These are phyloP conservation scores for Penicillium cosmopolitanum DNA, from an alignment of 495 filamentous ascomycete genomes.

Conservation along the genomic window DNA sequence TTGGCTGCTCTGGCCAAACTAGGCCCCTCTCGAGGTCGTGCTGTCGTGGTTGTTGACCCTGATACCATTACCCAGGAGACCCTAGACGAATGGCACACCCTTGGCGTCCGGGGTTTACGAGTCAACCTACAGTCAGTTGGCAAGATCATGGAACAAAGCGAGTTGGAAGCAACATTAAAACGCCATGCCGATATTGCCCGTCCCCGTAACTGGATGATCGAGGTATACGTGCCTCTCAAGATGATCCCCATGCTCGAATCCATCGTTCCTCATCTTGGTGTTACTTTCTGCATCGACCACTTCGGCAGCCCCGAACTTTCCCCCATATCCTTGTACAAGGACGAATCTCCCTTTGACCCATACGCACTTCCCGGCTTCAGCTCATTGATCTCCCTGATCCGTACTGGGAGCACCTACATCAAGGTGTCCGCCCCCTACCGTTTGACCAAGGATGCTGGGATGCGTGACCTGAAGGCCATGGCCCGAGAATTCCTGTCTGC, in stretches of 20 bases:
- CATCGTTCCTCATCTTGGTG: slow-evolving; percentile 44
- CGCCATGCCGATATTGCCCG: slow-evolving; percentile 50
- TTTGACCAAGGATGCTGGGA: slow-evolving; percentile 39
- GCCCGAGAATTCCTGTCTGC: slow-evolving; percentile 41
- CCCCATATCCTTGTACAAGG: slow-evolving; percentile 12
- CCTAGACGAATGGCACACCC: slow-evolving; percentile 47
- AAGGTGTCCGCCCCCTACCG: slow-evolving; percentile 57
- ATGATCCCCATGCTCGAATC: slow-evolving; percentile 45
- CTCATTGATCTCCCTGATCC: slow-evolving; percentile 45
- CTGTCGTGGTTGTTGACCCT: slow-evolving; percentile 55
- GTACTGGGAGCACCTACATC: slow-evolving; percentile 44
- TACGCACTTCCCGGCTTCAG: slow-evolving; percentile 47
- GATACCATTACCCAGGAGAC: slow-evolving; percentile 32
- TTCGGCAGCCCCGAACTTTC: slow-evolving; percentile 48
- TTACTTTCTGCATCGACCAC: slow-evolving; percentile 55
- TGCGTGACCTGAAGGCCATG: slow-evolving; percentile 44
- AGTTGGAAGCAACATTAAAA: slow-evolving; percentile 40
- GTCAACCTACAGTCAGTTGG: slow-evolving; percentile 54
- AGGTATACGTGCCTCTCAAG: slow-evolving; percentile 50
- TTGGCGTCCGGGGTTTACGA: slow-evolving; percentile 55
- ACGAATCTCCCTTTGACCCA: slow-evolving; percentile 32
- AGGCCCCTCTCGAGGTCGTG: slow-evolving; percentile 49
- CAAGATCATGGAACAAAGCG: slow-evolving; percentile 34
- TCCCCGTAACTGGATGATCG: slow-evolving; percentile 50
- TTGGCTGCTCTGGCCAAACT: slow-evolving; percentile 45